Conservation (phyloP, 352 stramenopile genomes). For the Peronospora farinosa region DNA sequence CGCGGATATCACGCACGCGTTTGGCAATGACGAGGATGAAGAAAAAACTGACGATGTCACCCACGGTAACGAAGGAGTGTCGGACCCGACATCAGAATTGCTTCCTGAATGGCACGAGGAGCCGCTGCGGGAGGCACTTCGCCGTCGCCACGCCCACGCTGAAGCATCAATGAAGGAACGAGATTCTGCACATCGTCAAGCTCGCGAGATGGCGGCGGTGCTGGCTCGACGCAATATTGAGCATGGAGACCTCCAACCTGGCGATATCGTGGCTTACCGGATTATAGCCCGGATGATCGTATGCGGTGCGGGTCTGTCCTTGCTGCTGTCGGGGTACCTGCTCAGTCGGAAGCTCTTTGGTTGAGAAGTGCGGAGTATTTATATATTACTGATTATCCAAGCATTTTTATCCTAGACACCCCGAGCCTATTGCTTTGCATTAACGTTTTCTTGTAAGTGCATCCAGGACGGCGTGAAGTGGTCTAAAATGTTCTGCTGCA, state of each 20-base stretch:
- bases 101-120: conserved; percentile 59
- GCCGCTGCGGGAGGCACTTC: conserved; percentile 42
- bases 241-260: conserved; percentile 34
- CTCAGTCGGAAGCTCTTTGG: conserved; percentile 23
- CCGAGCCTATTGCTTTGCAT: too few species aligned
- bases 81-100: conserved; percentile 22
- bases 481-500: conserved; percentile 45
- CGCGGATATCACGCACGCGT: conserved; percentile 40
- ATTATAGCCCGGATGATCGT: conserved; percentile 46
- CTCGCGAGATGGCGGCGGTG: conserved; percentile 44
- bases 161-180: conserved; percentile 26
- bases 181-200: conserved; percentile 36
- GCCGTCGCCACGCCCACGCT: conserved; percentile 41
- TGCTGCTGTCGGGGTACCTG: conserved; percentile 32
- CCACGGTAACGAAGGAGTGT: conserved; percentile 10
- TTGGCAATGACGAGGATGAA: conserved; percentile 33
- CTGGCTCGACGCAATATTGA: conserved; percentile 38
- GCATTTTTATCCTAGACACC: background rate
- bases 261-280: conserved; percentile 38
- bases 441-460: conserved; percentile 16
- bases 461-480: conserved; percentile 34
- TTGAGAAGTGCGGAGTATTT: conserved; percentile 12
- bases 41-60: conserved; percentile 26
- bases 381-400: too few species aligned
- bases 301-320: conserved; percentile 30